These are phyloP conservation scores for Fomitopsis pulvina DNA, from an alignment of 768 basidiomycete genomes.

Conservation along the genomic window DNA sequence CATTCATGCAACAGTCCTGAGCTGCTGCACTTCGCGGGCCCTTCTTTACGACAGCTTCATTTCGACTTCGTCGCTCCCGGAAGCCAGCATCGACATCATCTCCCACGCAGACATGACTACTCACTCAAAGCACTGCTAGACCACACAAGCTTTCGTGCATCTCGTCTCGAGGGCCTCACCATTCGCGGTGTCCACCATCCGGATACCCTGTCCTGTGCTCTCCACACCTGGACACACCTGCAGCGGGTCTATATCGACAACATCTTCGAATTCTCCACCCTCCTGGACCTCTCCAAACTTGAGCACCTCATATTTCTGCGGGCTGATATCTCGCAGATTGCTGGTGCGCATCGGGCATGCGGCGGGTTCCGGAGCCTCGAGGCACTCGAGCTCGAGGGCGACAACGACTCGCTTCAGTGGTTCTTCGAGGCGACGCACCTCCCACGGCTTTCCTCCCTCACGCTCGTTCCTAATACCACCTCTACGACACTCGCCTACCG, in stretches of 20 bases:
- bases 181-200: neutral
- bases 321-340: neutral
- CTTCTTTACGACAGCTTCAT: neutral
- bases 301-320: neutral
- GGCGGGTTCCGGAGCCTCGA: neutral
- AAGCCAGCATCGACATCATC: neutral
- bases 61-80: neutral
- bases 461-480: neutral
- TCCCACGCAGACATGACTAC: neutral
- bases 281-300: neutral
- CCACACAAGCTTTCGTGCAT: neutral
- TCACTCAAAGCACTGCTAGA: neutral
- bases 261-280: neutral
- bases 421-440: neutral
- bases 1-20: neutral
- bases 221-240: neutral
- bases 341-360: neutral
- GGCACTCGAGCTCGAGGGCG: neutral
- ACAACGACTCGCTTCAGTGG: neutral
- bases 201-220: neutral
- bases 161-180: neutral
- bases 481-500: neutral
- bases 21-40: neutral
- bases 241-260: neutral
- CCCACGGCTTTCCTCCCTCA: neutral